phyloP scores from a whole-genome alignment of 192 early-diverging fungal genomes.

The Coemansia sp. region DNA sequence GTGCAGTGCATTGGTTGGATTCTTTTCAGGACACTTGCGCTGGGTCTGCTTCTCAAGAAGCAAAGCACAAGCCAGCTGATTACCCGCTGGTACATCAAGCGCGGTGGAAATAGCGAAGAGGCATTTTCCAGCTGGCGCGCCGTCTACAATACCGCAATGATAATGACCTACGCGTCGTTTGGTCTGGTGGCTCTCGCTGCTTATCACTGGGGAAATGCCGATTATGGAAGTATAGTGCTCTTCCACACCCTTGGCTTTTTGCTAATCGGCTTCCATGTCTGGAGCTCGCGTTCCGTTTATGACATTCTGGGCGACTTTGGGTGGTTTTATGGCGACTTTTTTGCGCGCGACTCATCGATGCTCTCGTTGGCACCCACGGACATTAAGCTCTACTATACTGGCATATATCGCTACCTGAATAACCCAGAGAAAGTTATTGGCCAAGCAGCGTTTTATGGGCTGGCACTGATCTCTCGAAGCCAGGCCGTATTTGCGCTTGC shows the following conservation, averaged over 20 bases:
- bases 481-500: conserved; percentile 83
- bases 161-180: conserved; percentile 92
- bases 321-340: conserved; percentile 99
- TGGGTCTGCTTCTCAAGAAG: conserved; percentile 74
- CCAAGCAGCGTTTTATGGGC: conserved; percentile 93
- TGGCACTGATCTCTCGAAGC: conserved; percentile 81
- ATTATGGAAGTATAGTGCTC: conserved; percentile 59
- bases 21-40: conserved; percentile 76
- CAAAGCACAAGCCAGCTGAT: conserved; percentile 83
- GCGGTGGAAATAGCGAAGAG: conserved; percentile 82
- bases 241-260: conserved; percentile 74
- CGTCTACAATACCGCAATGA: conserved; percentile 86
- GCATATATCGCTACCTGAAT: conserved; percentile 92
- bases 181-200: conserved; percentile 76
- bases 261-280: conserved; percentile 84
- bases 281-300: conserved; percentile 89
- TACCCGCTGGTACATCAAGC: conserved; percentile 90
- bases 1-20: conserved; percentile 86
- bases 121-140: conserved; percentile 96
- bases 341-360: conserved; percentile 76
- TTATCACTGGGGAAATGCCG: conserved; percentile 67
- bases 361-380: conserved; percentile 46
- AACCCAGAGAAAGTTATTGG: conserved; percentile 93
- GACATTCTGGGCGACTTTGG: conserved; percentile 94
- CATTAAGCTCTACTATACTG: conserved; percentile 77